phyloP scores from a whole-genome alignment of 306 rosid species.

The Prosopis cineraria region DNA sequence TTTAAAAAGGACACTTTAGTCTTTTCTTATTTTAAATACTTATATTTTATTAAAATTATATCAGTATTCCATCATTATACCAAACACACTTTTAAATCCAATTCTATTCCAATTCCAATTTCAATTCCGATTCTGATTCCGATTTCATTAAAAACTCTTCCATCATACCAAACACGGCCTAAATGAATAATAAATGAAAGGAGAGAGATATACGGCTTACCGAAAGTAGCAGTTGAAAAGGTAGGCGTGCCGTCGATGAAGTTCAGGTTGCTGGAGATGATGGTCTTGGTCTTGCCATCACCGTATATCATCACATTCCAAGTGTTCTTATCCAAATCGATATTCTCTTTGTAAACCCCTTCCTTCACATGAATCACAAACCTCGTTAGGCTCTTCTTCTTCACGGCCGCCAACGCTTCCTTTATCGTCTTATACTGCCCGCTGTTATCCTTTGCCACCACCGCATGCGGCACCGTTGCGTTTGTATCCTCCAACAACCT shows the following conservation, averaged over 20 bases:
- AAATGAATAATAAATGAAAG: background rate
- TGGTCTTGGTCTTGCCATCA: conserved; percentile 68
- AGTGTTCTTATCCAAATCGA: conserved; percentile 65
- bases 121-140: no score
- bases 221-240: conserved; percentile 82
- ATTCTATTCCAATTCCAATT: no score
- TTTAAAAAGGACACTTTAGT: no score
- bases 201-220: conserved; percentile 42
- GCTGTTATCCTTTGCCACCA: conserved; percentile 76
- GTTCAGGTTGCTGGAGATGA: conserved; percentile 63
- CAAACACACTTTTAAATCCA: no score
- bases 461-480: conserved; percentile 29
- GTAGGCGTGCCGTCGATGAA: conserved; percentile 83
- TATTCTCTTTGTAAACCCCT: conserved; percentile 75
- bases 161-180: no score
- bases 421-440: conserved; percentile 52
- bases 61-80: no score
- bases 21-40: no score
- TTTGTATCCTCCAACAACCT: conserved; percentile 47
- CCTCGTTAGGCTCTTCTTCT: conserved; percentile 62
- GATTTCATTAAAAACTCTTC: no score
- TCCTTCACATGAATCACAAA: conserved; percentile 65
- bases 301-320: conserved; percentile 95
- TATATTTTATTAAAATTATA: no score
- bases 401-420: conserved; percentile 60